A percentile compares a stretch with the other conserved stretches of the same genome.
Conservation (phyloP, 2,329 filamentous ascomycete species). For the Bertia moriformis region DNA sequence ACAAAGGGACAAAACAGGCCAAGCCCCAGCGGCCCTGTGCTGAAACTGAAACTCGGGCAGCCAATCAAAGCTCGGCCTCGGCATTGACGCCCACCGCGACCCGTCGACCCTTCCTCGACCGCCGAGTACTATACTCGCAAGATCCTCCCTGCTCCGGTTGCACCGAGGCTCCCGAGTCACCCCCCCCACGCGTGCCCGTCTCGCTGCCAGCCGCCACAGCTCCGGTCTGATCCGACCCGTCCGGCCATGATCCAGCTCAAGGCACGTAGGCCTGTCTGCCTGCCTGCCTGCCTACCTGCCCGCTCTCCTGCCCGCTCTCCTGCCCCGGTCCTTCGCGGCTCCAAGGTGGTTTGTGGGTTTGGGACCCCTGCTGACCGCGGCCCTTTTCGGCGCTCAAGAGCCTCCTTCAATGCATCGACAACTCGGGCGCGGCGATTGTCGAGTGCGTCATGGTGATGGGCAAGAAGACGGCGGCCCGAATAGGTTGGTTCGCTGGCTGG, state of each 20-base stretch:
- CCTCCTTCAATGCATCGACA: conserved; percentile 99
- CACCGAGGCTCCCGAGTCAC: no score
- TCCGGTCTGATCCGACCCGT: no score
- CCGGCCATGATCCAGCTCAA: conserved; percentile 83
- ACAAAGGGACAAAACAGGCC: conserved; percentile 3
- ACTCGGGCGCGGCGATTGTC: conserved; percentile 91
- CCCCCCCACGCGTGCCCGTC: no score
- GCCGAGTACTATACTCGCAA: no score
- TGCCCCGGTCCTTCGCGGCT: background rate
- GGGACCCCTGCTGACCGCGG: conserved; percentile 5
- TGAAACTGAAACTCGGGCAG: no score
- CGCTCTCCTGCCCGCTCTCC: conserved; percentile 6
- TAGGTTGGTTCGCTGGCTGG: conserved; percentile 45
- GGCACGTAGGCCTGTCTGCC: conserved; percentile 32
- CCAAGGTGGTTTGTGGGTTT: no score
- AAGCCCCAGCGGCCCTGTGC: no score
- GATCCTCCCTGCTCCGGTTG: no score
- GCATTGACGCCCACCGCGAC: no score
- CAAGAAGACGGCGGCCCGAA: conserved; percentile 75
- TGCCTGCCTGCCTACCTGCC: background rate
- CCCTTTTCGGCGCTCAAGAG: conserved; percentile 58
- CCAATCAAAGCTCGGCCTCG: no score
- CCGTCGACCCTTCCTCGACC: no score
- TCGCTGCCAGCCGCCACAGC: no score
- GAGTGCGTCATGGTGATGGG: conserved; percentile 89